phyloP scores from a whole-genome alignment of 495 filamentous ascomycete genomes.

The Tuber indicum region DNA sequence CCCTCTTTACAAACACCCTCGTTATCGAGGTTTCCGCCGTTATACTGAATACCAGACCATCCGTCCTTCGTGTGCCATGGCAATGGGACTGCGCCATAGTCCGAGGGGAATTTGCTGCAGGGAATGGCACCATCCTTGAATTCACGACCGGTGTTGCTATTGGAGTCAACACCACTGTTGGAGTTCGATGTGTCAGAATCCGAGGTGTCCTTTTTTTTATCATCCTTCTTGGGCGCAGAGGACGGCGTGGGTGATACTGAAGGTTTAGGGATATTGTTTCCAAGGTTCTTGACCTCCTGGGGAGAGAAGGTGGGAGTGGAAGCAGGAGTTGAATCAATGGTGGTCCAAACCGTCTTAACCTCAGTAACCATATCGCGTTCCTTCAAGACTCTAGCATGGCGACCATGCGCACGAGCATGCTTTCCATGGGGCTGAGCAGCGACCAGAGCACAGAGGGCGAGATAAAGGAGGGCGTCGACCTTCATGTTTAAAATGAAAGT shows the following conservation, averaged over 20 bases:
- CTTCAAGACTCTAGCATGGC: constrained; percentile 8
- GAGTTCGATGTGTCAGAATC: constrained; percentile 13
- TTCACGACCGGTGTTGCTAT: constrained; percentile 29
- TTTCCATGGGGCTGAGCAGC: constrained; percentile 32
- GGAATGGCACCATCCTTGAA: constrained; percentile 72
- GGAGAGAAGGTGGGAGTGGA: not conserved
- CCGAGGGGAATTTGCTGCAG: constrained; percentile 69
- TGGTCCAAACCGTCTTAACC: constrained; percentile 15
- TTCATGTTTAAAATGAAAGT: constrained; percentile 20
- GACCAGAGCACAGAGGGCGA: constrained; percentile 23
- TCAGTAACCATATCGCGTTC: constrained; percentile 13
- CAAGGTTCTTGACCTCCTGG: not conserved
- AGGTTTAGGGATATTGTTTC: not conserved
- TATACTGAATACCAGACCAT: constrained; percentile 75
- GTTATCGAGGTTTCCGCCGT: constrained; percentile 58
- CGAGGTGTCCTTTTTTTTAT: not conserved
- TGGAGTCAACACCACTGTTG: constrained; percentile 54
- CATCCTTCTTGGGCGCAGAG: not conserved
- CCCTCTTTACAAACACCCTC: constrained; percentile 54
- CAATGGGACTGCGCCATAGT: constrained; percentile 71
- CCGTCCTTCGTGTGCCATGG: constrained; percentile 62
- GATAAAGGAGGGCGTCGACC: constrained; percentile 23
- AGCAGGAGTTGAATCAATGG: not conserved
- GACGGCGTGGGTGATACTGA: constrained; percentile 6
- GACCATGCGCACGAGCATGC: constrained; percentile 26